These are phyloP conservation scores for Rubroboletus pulcherrimus DNA, from an alignment of 768 basidiomycete genomes.

Conservation along the genomic window DNA sequence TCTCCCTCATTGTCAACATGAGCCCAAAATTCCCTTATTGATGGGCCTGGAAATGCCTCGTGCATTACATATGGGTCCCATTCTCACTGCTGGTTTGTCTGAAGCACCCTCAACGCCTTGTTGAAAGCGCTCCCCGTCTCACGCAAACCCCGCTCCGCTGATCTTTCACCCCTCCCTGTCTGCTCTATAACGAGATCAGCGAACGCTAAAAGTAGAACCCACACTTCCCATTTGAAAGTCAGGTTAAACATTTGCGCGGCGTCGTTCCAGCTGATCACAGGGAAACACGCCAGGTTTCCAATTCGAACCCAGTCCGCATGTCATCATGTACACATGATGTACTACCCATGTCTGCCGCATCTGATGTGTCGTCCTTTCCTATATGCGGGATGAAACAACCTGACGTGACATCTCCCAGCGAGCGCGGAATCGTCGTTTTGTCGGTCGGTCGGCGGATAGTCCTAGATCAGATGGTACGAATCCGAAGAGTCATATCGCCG, in stretches of 20 bases:
- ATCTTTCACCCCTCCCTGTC: constrained; percentile 9
- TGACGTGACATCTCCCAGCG: not conserved
- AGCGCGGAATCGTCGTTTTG: not conserved
- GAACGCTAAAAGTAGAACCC: constrained; percentile 1
- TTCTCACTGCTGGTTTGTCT: not conserved
- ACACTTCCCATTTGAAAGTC: constrained; percentile 7
- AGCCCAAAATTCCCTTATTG: not conserved
- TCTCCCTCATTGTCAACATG: constrained; percentile 1
- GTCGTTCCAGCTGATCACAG: constrained; percentile 1
- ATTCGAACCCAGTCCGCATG: not conserved
- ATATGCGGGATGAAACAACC: not conserved
- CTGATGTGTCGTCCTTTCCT: not conserved
- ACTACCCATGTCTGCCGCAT: not conserved
- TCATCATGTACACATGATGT: not conserved
- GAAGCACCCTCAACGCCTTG: not conserved
- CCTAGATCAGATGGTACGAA: constrained; percentile 6
- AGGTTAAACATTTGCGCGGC: not conserved
- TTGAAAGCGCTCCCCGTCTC: not conserved
- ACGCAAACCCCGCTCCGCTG: constrained; percentile 11
- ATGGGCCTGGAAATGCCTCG: constrained; percentile 10
- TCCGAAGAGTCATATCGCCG: not conserved
- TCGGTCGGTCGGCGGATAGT: not conserved
- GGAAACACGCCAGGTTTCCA: not conserved
- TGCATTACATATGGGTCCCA: constrained; percentile 4
- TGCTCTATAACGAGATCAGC: constrained; percentile 1